A percentile compares a stretch with the other conserved stretches of the same genome.
phyloP scores from a whole-genome alignment of 495 filamentous ascomycete species.

The Penicillium atrosanguineum region DNA sequence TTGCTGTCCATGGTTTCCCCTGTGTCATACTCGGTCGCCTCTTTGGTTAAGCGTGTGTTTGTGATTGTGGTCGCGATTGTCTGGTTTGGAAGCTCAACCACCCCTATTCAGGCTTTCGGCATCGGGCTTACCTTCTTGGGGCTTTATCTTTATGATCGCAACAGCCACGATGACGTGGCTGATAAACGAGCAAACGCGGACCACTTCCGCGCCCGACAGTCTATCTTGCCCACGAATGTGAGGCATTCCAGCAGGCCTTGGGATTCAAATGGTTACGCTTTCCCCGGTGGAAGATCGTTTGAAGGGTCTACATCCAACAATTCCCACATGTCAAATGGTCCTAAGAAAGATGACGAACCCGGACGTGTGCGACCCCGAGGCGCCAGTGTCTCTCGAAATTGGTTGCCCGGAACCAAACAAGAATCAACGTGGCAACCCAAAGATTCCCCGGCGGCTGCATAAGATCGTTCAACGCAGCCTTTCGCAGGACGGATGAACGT shows the following conservation, averaged over 20 bases:
- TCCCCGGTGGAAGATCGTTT: slow-evolving; percentile 27
- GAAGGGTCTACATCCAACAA: slow-evolving; percentile 25
- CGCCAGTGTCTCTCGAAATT: slow-evolving; percentile 54
- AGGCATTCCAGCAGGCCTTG: slow-evolving; percentile 33
- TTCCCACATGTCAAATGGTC: slow-evolving; percentile 34
- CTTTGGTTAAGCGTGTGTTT: slow-evolving; percentile 93
- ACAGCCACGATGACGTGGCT: slow-evolving; percentile 76
- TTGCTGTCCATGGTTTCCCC: slow-evolving; percentile 88
- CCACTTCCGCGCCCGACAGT: slow-evolving; percentile 55
- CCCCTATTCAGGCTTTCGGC: slow-evolving; percentile 74
- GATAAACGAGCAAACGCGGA: slow-evolving; percentile 64
- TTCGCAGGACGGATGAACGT: not conserved
- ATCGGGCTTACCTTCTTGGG: slow-evolving; percentile 89
- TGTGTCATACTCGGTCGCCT: slow-evolving; percentile 95
- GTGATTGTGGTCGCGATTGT: slow-evolving; percentile 93
- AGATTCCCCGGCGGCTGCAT: slow-evolving; percentile 35
- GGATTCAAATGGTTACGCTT: slow-evolving; percentile 44
- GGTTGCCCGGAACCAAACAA: slow-evolving; percentile 73
- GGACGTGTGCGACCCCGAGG: slow-evolving; percentile 52
- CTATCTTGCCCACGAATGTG: slow-evolving; percentile 67
- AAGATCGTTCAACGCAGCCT: not conserved
- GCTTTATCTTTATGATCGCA: slow-evolving; percentile 94
- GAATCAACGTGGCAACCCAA: slow-evolving; percentile 76
- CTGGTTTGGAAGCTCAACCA: slow-evolving; percentile 92
- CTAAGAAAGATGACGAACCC: slow-evolving; percentile 61